Evolutionary conservation across 768 basidiomycete genomes (phyloP).

Genomic region (Strobilomyces confusus): DNA sequence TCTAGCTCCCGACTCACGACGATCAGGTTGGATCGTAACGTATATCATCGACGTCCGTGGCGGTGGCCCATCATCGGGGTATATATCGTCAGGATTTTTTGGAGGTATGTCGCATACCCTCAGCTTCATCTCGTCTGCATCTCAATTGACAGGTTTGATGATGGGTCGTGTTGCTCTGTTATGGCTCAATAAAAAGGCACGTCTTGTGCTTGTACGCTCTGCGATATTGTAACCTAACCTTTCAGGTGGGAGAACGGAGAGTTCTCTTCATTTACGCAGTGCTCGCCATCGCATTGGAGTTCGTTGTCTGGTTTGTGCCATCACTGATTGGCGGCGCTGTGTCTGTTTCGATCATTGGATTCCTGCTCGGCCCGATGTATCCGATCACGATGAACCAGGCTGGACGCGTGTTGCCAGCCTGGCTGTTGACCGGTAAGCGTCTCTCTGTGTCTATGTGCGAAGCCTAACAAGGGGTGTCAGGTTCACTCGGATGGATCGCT

Average conservation of each 20-base stretch:
- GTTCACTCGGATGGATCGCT: conserved; percentile 64
- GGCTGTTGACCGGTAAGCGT: conserved; percentile 50
- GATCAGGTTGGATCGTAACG: conserved; percentile 66
- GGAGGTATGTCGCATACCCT: conserved; percentile 39
- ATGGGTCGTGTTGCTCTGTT: conserved; percentile 52
- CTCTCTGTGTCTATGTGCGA: not conserved
- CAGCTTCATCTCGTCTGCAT: not conserved
- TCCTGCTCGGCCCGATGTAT: conserved; percentile 50
- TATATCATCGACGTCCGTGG: conserved; percentile 43
- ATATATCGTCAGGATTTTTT: conserved; percentile 53
- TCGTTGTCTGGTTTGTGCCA: conserved; percentile 56
- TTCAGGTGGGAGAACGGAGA: conserved; percentile 52
- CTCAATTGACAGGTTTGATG: conserved; percentile 44
- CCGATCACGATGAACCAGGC: conserved; percentile 66
- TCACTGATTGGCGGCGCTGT: conserved; percentile 51
- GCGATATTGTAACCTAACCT: not conserved
- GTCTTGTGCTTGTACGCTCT: not conserved
- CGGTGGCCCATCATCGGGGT: conserved; percentile 45
- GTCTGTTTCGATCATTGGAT: conserved; percentile 52
- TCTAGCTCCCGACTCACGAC: not conserved
- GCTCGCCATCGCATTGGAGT: conserved; percentile 51
- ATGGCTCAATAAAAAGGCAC: conserved; percentile 52
- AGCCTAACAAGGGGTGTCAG: conserved; percentile 18
- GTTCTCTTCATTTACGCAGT: conserved; percentile 49
- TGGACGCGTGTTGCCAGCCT: conserved; percentile 62